Conservation (phyloP, 495 filamentous ascomycete genomes). For the Clohesyomyces aquaticus region DNA sequence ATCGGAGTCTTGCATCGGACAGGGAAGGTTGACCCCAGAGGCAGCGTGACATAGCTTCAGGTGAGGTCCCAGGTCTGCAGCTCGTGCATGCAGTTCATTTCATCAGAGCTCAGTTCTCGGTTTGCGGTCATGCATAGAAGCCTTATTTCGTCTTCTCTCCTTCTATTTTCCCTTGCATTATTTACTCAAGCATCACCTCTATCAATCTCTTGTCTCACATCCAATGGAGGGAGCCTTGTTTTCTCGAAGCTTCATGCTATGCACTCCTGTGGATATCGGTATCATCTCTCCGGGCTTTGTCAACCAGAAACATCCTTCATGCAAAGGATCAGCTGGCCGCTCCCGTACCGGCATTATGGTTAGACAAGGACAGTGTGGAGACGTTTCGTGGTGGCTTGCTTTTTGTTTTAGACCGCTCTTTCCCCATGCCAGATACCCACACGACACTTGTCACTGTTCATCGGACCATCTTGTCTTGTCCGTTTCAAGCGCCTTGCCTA, state of each 20-base stretch:
- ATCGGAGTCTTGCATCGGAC: background rate
- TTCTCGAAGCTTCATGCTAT: background rate
- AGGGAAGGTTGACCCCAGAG: background rate
- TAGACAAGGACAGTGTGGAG: background rate
- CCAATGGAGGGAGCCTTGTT: background rate
- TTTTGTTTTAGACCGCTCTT: background rate
- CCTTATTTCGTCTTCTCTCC: background rate
- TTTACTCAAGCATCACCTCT: background rate
- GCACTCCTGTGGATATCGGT: background rate
- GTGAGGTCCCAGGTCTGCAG: background rate
- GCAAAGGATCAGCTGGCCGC: background rate
- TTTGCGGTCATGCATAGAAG: background rate
- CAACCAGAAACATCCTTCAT: background rate
- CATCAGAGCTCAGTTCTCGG: background rate
- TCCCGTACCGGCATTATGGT: background rate
- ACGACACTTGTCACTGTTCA: background rate
- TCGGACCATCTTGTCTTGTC: background rate
- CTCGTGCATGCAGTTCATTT: background rate
- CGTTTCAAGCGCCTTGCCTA: background rate
- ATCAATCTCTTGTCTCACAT: background rate
- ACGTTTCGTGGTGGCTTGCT: background rate
- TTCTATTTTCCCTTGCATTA: background rate
- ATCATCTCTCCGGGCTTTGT: background rate
- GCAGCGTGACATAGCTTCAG: background rate
- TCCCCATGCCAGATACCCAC: background rate